Evolutionary conservation across 306 rosid species (phyloP), one percentile per base, ranked within the genome.

Genomic region (Trifolium dubium): DNA sequence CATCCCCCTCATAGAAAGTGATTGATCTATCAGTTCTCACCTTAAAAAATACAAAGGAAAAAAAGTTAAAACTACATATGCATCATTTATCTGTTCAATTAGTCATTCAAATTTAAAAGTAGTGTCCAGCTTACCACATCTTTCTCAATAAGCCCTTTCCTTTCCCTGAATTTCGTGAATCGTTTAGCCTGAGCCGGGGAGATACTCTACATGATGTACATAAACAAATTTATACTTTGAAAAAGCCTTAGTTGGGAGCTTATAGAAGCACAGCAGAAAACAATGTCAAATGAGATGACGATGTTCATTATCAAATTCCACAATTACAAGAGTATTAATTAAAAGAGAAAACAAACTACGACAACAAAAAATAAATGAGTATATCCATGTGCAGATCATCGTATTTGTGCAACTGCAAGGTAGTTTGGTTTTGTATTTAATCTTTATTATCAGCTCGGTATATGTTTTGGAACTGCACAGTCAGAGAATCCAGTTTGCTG

Each of bases 131-230:
- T 71, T 87, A 95, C 99, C 97, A 95, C 99, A 73, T 95, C 99
- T 83, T 95, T 95, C 79, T 92, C 98, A 81, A 95, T 88, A 64
- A 95, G 99, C 77, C 96, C 97, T 79, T 87, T 95, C 77, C 99
- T 90, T 82, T 95, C 99, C 86, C 96, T 88, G 85, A 90, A 95
- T 74, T 95, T 95, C 32, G 99, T 92, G 84, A 95, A 95, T 81
- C 93, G 83, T 87, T 74, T 95, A 78, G 96, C 98, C 85, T 95
- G 99, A 40, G 86, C 88, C 3, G 78, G 74, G 75, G 91, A 86
- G 74, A 95, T 90, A 81, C 97, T 87, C 99, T 95, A 84, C 90
- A 81, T 30, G 64, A 75, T 62, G 30, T 59, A 75, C 23, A 73
- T 23, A 39, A n/a, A 61, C 9, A 65, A 54, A 44, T 54, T 66